Evolutionary conservation across 2,329 filamentous ascomycete species (phyloP).

Genomic region (Claviceps paspali): DNA sequence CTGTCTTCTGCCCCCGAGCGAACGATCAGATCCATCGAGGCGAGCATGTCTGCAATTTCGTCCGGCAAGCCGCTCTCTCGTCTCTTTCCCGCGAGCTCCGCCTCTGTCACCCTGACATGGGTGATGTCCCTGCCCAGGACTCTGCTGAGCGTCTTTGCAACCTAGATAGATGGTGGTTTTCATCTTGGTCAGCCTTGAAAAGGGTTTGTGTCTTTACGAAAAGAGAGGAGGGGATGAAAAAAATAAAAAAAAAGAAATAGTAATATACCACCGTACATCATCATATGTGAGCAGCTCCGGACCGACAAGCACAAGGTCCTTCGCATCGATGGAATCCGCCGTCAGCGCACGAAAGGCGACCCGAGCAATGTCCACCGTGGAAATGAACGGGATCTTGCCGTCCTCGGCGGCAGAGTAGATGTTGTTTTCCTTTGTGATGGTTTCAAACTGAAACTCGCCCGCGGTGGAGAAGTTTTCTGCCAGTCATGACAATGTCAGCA

Average conservation of each 20-base stretch:
- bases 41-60: neutral
- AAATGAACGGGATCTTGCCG: slow-evolving; percentile 1
- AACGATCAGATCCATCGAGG: neutral
- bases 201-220: too few species aligned
- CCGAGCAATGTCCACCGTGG: neutral
- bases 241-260: too few species aligned
- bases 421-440: neutral
- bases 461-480: neutral
- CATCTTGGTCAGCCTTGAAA: too few species aligned
- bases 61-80: neutral
- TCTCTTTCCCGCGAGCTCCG: neutral
- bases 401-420: neutral
- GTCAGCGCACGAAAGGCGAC: slow-evolving; percentile 1
- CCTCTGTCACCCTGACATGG: neutral
- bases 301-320: neutral
- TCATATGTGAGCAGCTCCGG: neutral
- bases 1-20: neutral
- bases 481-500: too few species aligned
- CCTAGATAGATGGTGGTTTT: too few species aligned
- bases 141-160: neutral
- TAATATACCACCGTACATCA: neutral
- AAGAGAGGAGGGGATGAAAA: too few species aligned
- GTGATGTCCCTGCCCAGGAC: neutral
- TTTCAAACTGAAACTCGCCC: neutral
- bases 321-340: neutral